phyloP scores from a whole-genome alignment of 164 flowering plant species.

The Echeveria elegans region DNA sequence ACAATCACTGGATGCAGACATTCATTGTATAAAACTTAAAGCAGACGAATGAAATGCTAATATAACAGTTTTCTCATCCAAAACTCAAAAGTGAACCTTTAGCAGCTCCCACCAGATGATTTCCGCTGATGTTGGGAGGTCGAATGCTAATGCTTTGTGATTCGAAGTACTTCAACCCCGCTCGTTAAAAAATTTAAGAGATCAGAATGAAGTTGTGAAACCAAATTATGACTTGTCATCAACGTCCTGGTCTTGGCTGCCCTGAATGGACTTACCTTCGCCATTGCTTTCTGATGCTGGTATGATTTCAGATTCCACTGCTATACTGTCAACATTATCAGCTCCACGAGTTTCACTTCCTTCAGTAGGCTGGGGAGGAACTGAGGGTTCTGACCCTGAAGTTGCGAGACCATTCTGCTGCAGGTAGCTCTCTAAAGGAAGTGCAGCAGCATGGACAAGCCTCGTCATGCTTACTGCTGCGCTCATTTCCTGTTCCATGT shows the following conservation, averaged over 20 bases:
- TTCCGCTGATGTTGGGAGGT: neutral
- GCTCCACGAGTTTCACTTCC: slow-evolving; percentile 3
- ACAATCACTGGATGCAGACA: too few relatives aligned
- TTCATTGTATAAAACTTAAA: too few relatives aligned
- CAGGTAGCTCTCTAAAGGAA: slow-evolving; percentile 21
- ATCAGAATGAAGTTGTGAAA: neutral
- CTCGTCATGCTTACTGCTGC: slow-evolving; percentile 20
- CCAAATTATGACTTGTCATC: neutral
- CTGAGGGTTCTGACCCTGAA: slow-evolving; percentile 11
- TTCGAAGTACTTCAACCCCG: neutral
- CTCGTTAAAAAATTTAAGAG: neutral
- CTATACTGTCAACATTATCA: slow-evolving; percentile 21
- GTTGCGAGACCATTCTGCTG: slow-evolving; percentile 18
- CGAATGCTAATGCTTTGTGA: neutral
- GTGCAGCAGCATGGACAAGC: slow-evolving; percentile 25
- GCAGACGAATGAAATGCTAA: neutral
- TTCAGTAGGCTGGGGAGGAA: slow-evolving; percentile 1
- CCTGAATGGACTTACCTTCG: neutral
- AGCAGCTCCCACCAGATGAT: neutral
- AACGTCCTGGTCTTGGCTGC: neutral
- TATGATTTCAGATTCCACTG: neutral
- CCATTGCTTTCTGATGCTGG: neutral
- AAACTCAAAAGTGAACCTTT: neutral
- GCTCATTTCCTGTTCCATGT: slow-evolving; percentile 17
- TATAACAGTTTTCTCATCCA: neutral